These are phyloP conservation scores for Boletus rubropictus DNA, from an alignment of 768 basidiomycete species.

Conservation along the genomic window DNA sequence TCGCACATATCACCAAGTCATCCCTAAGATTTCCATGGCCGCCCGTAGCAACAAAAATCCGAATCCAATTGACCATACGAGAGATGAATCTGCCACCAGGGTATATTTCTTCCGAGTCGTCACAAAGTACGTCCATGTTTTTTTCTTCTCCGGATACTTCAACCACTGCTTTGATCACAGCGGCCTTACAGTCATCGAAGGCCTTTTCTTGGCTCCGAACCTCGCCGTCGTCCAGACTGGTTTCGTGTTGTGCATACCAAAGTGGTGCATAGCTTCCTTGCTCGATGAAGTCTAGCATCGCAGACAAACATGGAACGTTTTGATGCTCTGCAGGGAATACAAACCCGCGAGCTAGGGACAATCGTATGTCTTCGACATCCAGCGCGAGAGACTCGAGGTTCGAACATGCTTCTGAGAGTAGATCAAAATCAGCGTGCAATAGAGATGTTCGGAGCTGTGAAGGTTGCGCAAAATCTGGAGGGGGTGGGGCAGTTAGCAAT, in stretches of 20 bases:
- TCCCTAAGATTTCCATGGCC: constrained; percentile 41
- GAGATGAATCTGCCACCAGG: constrained; percentile 70
- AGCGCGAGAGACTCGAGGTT: constrained; percentile 72
- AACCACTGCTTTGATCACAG: constrained; percentile 78
- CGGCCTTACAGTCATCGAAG: constrained; percentile 80
- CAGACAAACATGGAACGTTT: constrained; percentile 52
- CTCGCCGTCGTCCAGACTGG: constrained; percentile 36
- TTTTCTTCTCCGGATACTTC: constrained; percentile 79
- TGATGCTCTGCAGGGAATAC: constrained; percentile 53
- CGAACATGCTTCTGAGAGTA: constrained; percentile 68
- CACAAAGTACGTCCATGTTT: constrained; percentile 76
- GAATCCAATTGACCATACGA: constrained; percentile 74
- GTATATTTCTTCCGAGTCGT: constrained; percentile 46
- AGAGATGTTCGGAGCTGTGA: constrained; percentile 42
- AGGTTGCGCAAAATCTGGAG: constrained; percentile 35
- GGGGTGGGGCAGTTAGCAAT: constrained; percentile 33
- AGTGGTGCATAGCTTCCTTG: constrained; percentile 58
- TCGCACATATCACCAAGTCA: constrained; percentile 80
- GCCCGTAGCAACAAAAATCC: constrained; percentile 42
- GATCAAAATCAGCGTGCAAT: constrained; percentile 62
- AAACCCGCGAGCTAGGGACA: constrained; percentile 62
- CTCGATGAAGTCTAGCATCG: constrained; percentile 72
- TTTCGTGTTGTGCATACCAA: constrained; percentile 46
- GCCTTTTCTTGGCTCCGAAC: constrained; percentile 60
- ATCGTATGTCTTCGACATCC: constrained; percentile 71